These are phyloP conservation scores for Solanum bulbocastanum DNA, from an alignment of 257 asterid genomes.

Conservation along the genomic window DNA sequence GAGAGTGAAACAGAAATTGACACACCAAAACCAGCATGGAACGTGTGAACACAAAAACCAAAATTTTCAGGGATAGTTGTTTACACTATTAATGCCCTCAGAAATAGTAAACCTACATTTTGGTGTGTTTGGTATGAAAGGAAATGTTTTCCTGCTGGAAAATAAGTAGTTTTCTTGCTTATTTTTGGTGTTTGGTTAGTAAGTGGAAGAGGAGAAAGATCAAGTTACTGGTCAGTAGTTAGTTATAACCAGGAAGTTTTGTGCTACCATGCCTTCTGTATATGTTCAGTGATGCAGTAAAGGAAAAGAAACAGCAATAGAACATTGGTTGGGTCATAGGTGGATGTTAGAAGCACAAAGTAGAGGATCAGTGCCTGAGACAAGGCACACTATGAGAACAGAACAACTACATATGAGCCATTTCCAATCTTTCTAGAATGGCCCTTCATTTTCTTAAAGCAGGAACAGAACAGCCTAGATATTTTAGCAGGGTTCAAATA, in stretches of 20 bases:
- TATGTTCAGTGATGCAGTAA: not conserved
- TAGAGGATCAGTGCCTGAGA: not conserved
- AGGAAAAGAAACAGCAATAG: not conserved
- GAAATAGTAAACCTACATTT: not conserved
- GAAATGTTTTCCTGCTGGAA: not conserved
- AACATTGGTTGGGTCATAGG: not conserved
- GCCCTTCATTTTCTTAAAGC: not conserved
- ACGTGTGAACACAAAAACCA: not conserved
- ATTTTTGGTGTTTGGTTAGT: not conserved
- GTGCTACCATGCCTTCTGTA: not conserved
- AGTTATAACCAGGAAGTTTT: not conserved
- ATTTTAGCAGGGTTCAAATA: not conserved
- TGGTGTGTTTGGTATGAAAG: not conserved
- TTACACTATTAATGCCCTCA: not conserved
- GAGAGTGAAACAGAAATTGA: not conserved
- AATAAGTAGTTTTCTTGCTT: no score
- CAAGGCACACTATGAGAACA: not conserved
- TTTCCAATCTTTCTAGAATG: not conserved
- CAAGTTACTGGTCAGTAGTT: not conserved
- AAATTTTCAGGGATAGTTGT: not conserved
- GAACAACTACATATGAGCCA: not conserved
- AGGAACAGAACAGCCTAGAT: not conserved
- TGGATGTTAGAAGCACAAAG: not conserved
- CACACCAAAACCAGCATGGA: not conserved
- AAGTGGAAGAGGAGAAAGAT: not conserved